Percentiles rank a stretch among this genome's conserved stretches.
Evolutionary conservation across 2,329 filamentous ascomycete genomes (phyloP).

Genomic region (Phyllachora maydis): DNA sequence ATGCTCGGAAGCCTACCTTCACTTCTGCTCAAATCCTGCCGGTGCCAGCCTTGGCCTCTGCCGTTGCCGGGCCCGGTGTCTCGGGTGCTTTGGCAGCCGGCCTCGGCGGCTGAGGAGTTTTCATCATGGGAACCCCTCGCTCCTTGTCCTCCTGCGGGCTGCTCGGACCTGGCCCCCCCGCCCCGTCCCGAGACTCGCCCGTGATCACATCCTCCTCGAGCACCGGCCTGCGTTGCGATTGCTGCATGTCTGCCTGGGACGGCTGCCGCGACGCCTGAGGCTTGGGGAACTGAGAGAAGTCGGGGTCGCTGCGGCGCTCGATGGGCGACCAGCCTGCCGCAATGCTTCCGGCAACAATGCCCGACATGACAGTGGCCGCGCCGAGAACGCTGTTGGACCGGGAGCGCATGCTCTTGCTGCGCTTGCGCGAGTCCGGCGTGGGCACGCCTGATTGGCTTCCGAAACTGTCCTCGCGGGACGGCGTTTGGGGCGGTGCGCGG

Average conservation of each 20-base stretch:
- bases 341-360: conserved; percentile 57
- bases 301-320: conserved; percentile 22
- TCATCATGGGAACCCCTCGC: too few relatives aligned
- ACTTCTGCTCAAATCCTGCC: too few relatives aligned
- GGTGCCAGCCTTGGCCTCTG: too few relatives aligned
- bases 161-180: conserved; percentile 5
- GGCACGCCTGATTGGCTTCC: conserved; percentile 15
- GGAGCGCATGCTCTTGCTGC: conserved; percentile 46
- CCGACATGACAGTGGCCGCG: conserved; percentile 64
- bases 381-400: conserved; percentile 52
- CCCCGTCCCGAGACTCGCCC: conserved; percentile 16
- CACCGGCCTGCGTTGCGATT: conserved; percentile 4
- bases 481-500: conserved; percentile 36
- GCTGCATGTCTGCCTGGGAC: conserved; percentile 9
- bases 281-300: conserved; percentile 13
- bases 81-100: too few relatives aligned
- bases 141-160: conserved; percentile 5
- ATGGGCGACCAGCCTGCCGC: conserved; percentile 60
- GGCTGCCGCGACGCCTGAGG: conserved; percentile 9
- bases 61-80: too few relatives aligned
- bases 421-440: conserved; percentile 38
- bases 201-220: conserved; percentile 7
- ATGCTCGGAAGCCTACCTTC: too few relatives aligned
- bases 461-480: conserved; percentile 33
- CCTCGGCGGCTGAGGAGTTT: too few relatives aligned